These are phyloP conservation scores for Sporodiniella umbellata DNA, from an alignment of 371 early-diverging fungal species.

Conservation along the genomic window DNA sequence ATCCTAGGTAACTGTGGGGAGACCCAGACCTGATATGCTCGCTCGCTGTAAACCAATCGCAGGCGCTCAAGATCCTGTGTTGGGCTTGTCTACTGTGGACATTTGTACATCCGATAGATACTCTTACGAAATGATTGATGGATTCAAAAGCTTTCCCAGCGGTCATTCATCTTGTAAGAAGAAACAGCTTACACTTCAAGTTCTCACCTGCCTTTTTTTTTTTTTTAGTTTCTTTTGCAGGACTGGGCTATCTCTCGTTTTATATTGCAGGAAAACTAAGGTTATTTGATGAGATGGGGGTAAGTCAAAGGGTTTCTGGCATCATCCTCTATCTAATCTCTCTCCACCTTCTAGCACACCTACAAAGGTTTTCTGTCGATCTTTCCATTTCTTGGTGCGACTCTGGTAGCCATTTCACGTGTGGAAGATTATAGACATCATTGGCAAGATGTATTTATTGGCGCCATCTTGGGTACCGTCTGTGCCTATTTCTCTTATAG, in stretches of 20 bases:
- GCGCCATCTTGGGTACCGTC: constrained; percentile 46
- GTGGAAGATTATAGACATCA: constrained; percentile 81
- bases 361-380: constrained; percentile 65
- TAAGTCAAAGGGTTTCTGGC: too few relatives aligned
- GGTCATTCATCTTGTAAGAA: constrained; percentile 81
- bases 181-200: neutral
- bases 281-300: constrained; percentile 66
- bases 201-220: neutral
- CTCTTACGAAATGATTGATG: constrained; percentile 65
- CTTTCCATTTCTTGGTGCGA: constrained; percentile 64
- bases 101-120: constrained; percentile 42
- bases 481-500: constrained; percentile 66
- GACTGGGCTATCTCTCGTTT: constrained; percentile 65
- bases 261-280: constrained; percentile 72
- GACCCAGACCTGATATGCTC: constrained; percentile 92
- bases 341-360: constrained; percentile 34
- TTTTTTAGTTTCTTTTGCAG: constrained; percentile 66
- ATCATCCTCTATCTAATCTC: too few relatives aligned
- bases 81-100: constrained; percentile 54
- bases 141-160: constrained; percentile 91
- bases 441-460: constrained; percentile 78
- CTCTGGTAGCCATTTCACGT: constrained; percentile 70
- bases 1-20: constrained; percentile 60
- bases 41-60: constrained; percentile 73
- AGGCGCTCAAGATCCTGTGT: constrained; percentile 48